A percentile compares a stretch with the other conserved stretches of the same genome.
Evolutionary conservation across 2,329 filamentous ascomycete species (phyloP).

Genomic region (Diaporthe citri): DNA sequence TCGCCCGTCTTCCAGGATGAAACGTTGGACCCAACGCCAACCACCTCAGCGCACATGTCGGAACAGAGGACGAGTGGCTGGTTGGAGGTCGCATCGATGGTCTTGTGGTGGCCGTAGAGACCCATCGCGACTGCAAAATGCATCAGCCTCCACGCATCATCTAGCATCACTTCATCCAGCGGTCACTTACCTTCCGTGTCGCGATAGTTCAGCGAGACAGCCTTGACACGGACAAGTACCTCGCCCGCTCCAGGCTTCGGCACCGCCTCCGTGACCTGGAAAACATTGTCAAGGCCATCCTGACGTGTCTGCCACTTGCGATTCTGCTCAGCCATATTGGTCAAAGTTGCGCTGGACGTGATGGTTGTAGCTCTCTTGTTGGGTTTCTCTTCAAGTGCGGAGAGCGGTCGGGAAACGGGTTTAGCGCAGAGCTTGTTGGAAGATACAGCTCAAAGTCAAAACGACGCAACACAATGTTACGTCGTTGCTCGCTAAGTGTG

Average conservation of each 20-base stretch:
- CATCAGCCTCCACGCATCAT: not conserved
- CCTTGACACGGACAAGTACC: conserved; percentile 61
- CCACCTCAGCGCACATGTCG: conserved; percentile 76
- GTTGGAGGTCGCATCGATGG: conserved; percentile 54
- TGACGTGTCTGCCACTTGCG: conserved; percentile 67
- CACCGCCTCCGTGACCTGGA: conserved; percentile 57
- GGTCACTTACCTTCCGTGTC: conserved; percentile 59
- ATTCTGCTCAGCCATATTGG: conserved; percentile 33
- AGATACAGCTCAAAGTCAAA: not conserved
- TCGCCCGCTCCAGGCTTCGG: conserved; percentile 64
- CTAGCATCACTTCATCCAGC: no score
- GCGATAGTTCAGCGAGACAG: conserved; percentile 64
- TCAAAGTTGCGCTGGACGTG: not conserved
- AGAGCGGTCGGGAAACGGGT: not conserved
- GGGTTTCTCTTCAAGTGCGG: no score
- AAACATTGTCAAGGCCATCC: conserved; percentile 68
- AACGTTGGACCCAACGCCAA: conserved; percentile 59
- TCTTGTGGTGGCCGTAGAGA: conserved; percentile 75
- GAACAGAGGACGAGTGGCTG: conserved; percentile 72
- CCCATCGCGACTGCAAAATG: conserved; percentile 69
- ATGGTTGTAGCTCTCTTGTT: no score
- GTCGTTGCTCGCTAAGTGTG: not conserved
- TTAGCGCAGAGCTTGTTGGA: not conserved
- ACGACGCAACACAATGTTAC: not conserved
- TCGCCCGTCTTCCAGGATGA: conserved; percentile 66